Evolutionary conservation across 2,329 filamentous ascomycete species (phyloP).

Genomic region (Shiraia sp.): DNA sequence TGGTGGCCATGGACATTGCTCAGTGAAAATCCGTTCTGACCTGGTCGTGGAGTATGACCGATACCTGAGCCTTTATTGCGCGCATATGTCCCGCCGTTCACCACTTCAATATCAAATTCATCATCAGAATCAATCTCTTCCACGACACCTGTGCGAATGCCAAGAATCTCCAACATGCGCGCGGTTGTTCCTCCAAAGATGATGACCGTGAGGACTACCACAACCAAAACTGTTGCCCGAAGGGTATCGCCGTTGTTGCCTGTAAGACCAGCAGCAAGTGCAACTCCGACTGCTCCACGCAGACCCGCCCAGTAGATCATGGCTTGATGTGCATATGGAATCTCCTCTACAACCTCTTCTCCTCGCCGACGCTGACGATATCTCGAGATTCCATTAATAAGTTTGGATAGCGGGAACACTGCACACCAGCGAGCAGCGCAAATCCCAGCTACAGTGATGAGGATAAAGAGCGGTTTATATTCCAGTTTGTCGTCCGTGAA

Average conservation of each 20-base stretch:
- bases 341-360: conserved; percentile 70
- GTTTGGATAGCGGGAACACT: conserved; percentile 86
- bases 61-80: conserved; percentile 78
- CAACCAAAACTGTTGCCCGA: conserved; percentile 93
- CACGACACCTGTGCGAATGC: conserved; percentile 94
- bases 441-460: conserved; percentile 88
- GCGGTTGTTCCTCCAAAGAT: conserved; percentile 98
- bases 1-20: conserved; percentile 55
- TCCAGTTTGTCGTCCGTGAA: conserved; percentile 88
- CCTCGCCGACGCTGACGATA: conserved; percentile 81
- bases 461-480: conserved; percentile 93
- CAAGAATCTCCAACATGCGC: conserved; percentile 94
- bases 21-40: conserved; percentile 58
- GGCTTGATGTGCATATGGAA: conserved; percentile 95
- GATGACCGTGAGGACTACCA: conserved; percentile 96
- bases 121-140: conserved; percentile 98
- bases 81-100: conserved; percentile 71
- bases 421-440: conserved; percentile 91
- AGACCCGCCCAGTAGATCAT: conserved; percentile 99
- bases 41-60: conserved; percentile 71
- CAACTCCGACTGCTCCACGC: conserved; percentile 92
- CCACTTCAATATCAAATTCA: conserved; percentile 90
- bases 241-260: conserved; percentile 82
- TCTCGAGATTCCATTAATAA: conserved; percentile 90
- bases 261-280: conserved; percentile 83